Base-by-base conservation (phyloP, 2,329 filamentous ascomycete species). In the Nemania bipapillata region DNA sequence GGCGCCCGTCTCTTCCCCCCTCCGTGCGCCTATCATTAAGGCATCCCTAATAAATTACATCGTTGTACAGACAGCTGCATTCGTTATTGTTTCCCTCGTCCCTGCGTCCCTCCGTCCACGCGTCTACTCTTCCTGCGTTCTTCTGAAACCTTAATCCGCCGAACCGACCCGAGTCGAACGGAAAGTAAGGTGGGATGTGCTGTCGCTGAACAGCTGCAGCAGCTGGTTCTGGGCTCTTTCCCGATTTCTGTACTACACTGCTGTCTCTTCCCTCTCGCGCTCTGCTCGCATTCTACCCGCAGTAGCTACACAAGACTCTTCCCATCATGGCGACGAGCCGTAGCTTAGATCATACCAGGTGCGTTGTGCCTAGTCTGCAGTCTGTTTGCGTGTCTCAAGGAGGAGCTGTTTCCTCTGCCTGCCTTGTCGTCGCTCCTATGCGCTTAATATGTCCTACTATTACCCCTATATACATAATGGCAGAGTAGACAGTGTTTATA, bases 321-420 rank as follows among this genome's bases (percentile, higher is more conserved):
- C 62, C 65, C 72, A 72, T 20, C 66, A 79, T 79, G 78, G 73
- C 78, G 69, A 74, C 77, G 11, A 74, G 74, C 53, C 78, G 78
- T 66, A 78, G 73, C 68, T 70, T 79, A 40, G 78, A 79, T 68
- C 78, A 79, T 69, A 76, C 78, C 28, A 79, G 74, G 77, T 79
- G 63, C 69, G 77, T 77, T 53, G 22, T 45, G 9, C 42, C 60
- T 30, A n/a, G 12, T 30, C 55, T 24, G 55, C 55, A 12, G 40
- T 63, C 32, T 40, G 28, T 49, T 66, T 66, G 57, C 57, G 5
- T 63, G 9, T 66, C 58, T 54, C 17, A 20, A n/a, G 26, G 26
- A 28, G 49, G n/a, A 42, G 22, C 22, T 63, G 37, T 61, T 42
- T 12, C 52, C 49, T 26, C 20, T 63, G 30, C 28, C 20, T 63